phyloP scores from a whole-genome alignment of 305 asterid genomes.

The Rubia peregrina region DNA sequence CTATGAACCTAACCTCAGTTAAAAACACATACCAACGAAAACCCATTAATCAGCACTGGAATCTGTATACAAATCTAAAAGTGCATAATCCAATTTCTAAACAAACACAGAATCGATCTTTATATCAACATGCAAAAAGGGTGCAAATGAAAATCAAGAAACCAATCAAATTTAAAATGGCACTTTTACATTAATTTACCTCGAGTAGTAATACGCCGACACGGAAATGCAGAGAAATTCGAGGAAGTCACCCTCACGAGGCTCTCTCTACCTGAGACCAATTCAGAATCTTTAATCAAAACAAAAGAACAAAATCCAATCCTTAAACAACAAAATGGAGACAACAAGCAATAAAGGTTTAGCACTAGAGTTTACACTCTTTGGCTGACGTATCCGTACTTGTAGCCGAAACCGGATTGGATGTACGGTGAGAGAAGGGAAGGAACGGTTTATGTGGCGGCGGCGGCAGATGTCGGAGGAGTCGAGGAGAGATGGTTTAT shows the following conservation, averaged over 20 bases:
- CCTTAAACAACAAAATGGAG: neutral
- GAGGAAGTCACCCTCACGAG: neutral
- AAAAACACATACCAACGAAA: neutral
- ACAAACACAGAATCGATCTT: neutral
- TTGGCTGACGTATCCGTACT: no score
- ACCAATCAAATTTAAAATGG: neutral
- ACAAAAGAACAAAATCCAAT: neutral
- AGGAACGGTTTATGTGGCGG: neutral
- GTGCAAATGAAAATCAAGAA: neutral
- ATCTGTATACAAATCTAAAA: neutral
- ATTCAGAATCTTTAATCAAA: neutral
- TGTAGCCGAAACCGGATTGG: neutral
- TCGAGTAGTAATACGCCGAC: neutral
- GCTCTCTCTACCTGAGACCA: neutral
- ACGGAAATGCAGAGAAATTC: neutral
- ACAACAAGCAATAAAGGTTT: neutral
- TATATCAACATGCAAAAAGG: neutral
- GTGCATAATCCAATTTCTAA: neutral
- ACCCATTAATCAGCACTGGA: neutral
- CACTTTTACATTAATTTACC: neutral
- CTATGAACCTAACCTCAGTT: neutral
- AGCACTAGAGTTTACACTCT: neutral
- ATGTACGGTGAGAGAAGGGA: neutral
- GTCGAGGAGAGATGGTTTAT: neutral
- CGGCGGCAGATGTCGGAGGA: neutral